These are phyloP conservation scores for Setaria viridis DNA, from an alignment of 202 grass and related monocot species.

Conservation along the genomic window DNA sequence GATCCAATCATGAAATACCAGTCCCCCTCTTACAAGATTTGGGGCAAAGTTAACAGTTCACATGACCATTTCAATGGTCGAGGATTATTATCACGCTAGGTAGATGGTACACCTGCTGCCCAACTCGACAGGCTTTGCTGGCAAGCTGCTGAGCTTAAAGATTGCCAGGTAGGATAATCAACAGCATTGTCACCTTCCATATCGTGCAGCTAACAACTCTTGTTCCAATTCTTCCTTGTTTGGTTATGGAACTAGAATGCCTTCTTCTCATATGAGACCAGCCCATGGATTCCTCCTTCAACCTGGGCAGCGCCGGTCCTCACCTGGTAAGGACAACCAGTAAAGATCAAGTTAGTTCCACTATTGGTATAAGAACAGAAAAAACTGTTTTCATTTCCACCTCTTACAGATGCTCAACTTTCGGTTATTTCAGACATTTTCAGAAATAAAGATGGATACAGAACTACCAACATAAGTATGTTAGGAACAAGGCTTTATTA, in stretches of 20 bases:
- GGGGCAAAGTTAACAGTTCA: no score
- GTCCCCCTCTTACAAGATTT: slow-evolving; percentile 6
- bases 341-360: not conserved
- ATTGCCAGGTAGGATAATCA: not conserved
- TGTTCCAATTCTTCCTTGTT: not conserved
- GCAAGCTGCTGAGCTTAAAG: not conserved
- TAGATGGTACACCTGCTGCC: slow-evolving; percentile 28
- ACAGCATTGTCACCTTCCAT: not conserved
- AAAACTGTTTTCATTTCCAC: not conserved
- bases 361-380: not conserved
- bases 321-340: slow-evolving; percentile 52
- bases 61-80: not conserved
- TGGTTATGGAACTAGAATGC: slow-evolving; percentile 53
- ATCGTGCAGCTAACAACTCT: not conserved
- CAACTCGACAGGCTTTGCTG: not conserved
- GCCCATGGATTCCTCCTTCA: slow-evolving; percentile 87
- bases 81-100: not conserved
- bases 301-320: slow-evolving; percentile 85
- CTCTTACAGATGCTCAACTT: not conserved
- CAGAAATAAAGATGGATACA: not conserved
- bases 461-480: not conserved
- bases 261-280: slow-evolving; percentile 95
- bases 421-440: not conserved
- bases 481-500: not conserved
- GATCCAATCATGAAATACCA: slow-evolving; percentile 2